A percentile compares a stretch with the other conserved stretches of the same genome.
phyloP scores from a whole-genome alignment of 768 basidiomycete species.

The Lactifluus subvellereus region DNA sequence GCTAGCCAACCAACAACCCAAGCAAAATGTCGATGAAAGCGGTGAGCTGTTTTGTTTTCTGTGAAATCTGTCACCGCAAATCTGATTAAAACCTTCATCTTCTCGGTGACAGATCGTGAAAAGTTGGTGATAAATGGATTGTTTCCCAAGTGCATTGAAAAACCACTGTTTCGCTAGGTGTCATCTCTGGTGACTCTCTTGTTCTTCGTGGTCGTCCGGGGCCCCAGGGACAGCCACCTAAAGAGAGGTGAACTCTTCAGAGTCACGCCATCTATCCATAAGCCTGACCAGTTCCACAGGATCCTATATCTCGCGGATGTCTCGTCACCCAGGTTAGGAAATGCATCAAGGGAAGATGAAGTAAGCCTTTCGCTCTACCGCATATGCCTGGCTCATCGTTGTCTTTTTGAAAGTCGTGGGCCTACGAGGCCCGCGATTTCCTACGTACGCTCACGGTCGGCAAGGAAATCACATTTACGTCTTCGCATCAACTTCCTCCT shows the following conservation, averaged over 20 bases:
- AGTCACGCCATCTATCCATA: too few species aligned
- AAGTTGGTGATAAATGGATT: constrained; percentile 36
- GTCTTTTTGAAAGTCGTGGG: constrained; percentile 57
- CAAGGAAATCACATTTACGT: constrained; percentile 81
- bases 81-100: neutral
- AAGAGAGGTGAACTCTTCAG: constrained; percentile 64
- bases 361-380: constrained; percentile 34
- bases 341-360: constrained; percentile 82
- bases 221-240: constrained; percentile 80
- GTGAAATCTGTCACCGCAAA: neutral
- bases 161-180: constrained; percentile 47
- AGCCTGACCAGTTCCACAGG: constrained; percentile 37
- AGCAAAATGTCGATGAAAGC: constrained; percentile 67
- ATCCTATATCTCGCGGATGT: constrained; percentile 88
- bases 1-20: constrained; percentile 5
- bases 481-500: constrained; percentile 72
- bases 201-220: constrained; percentile 72
- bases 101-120: constrained; percentile 46
- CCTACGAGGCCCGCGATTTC: constrained; percentile 91
- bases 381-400: constrained; percentile 7
- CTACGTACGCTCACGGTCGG: constrained; percentile 81
- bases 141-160: neutral
- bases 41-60: constrained; percentile 38
- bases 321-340: constrained; percentile 78
- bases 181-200: constrained; percentile 86